Evolutionary conservation across 345 rosid genomes (phyloP), one percentile per base, ranked within the genome.

Genomic region (Euclidium syriacum): DNA sequence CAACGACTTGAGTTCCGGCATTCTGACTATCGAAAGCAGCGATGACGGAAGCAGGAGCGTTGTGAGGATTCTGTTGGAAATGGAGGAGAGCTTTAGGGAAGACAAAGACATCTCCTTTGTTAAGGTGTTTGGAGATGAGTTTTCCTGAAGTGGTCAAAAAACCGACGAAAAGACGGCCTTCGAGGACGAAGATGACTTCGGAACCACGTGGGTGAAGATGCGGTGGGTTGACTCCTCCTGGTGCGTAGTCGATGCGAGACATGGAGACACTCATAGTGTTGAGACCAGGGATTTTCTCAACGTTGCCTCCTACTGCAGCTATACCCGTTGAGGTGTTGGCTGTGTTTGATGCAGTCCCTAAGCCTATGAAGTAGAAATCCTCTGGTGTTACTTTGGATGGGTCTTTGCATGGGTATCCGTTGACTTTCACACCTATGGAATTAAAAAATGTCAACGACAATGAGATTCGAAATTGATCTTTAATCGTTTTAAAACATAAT

Each of bases 21-120:
- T 73, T 14, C 71, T 83, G 89, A 68, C 89, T 83, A 55, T 83
- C 79, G 52, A 81, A 83, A 35, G 82, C 84, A 9, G 86, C 53
- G 17, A 84, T 20, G 22, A 79, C 84, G 0, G 86, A 54, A 0
- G 89, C 86, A 5, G 81, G 68, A 7, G 22, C 49, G 0, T 54
- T 26, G 27, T 78, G 69, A 26, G 52, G 68, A 71, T 83, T 83
- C 50, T 75, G 77, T 62, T 83, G 88, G 70, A 77, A 83, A 72
- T 83, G 88, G 33, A 83, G 74, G 23, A 83, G 72, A 12, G 80
- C 82, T 48, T 56, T 79, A 0, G 89, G 89, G 74, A 84, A 81
- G 8, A 76, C 83, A 1, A 77, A 84, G 25, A 71, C 68, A 1
- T 84, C 83, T 26, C 89, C 89, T 65, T 79, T 73, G 64, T 79